These are phyloP conservation scores for Claviceps paspali DNA, from an alignment of 2,329 filamentous ascomycete species.

Conservation along the genomic window DNA sequence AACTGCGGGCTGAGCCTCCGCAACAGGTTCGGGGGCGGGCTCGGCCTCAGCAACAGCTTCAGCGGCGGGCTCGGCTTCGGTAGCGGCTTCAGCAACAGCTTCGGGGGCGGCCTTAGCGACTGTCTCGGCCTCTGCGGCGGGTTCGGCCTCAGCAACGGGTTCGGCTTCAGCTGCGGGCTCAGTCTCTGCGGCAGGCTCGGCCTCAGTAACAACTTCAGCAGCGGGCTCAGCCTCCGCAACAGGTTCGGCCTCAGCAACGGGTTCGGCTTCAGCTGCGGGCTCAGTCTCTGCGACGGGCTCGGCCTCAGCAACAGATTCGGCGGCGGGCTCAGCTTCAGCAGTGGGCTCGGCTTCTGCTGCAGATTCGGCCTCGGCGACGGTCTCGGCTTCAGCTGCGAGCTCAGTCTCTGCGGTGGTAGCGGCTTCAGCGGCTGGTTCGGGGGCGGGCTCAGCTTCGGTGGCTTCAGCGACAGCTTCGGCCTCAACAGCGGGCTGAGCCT, in stretches of 20 bases:
- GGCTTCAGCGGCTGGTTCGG: no score
- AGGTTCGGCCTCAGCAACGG: not conserved
- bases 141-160: not conserved
- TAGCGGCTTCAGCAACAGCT: not conserved
- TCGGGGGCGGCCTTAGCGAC: not conserved
- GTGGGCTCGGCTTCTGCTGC: not conserved
- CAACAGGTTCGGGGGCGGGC: not conserved
- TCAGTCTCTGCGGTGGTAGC: not conserved
- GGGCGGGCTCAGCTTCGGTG: no score
- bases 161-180: not conserved
- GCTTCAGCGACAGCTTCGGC: no score
- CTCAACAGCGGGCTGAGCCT: no score
- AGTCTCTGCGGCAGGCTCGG: slow-evolving; percentile 1
- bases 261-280: not conserved
- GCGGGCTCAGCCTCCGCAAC: not conserved
- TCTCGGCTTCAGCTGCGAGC: no score
- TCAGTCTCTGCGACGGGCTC: not conserved
- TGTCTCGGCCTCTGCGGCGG: not conserved
- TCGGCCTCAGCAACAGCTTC: not conserved
- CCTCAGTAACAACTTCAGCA: not conserved
- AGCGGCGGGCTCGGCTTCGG: not conserved
- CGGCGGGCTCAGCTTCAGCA: no score
- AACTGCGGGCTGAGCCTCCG: not conserved
- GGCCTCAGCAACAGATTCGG: not conserved
- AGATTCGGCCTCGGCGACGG: not conserved